A percentile compares a stretch with the other conserved stretches of the same genome.
Evolutionary conservation across 2,329 filamentous ascomycete genomes (phyloP).

Genomic region (Alternaria alternata): DNA sequence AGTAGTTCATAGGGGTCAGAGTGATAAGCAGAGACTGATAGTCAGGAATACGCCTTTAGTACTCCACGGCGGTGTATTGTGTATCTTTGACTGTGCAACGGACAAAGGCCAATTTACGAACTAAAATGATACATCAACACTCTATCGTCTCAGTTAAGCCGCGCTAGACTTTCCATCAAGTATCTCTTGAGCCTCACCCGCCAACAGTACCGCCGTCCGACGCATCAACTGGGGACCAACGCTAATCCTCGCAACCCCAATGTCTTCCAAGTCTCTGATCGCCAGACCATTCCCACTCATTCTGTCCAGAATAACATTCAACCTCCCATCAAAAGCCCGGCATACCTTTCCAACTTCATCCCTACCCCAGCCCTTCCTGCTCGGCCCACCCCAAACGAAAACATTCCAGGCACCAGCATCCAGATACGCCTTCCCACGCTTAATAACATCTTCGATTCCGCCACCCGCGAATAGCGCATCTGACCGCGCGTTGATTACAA

Average conservation of each 20-base stretch:
- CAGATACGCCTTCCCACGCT: not conserved
- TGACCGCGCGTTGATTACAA: not conserved
- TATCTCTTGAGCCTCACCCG: conserved; percentile 30
- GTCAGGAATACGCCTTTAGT: not conserved
- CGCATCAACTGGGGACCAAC: conserved; percentile 43
- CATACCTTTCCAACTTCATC: conserved; percentile 33
- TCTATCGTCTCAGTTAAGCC: not conserved
- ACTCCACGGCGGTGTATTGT: not conserved
- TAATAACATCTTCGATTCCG: not conserved
- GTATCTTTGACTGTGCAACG: not conserved
- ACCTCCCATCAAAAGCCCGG: conserved; percentile 32
- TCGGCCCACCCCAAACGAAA: conserved; percentile 66
- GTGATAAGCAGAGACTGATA: not conserved
- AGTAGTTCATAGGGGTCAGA: not conserved
- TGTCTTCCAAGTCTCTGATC: conserved; percentile 35
- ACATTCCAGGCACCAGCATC: conserved; percentile 64
- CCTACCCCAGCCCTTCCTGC: conserved; percentile 43
- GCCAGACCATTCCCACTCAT: conserved; percentile 28
- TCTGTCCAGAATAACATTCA: conserved; percentile 40
- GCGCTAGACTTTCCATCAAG: conserved; percentile 20
- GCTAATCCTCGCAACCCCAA: conserved; percentile 45
- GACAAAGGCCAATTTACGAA: not conserved
- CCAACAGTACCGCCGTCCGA: conserved; percentile 20
- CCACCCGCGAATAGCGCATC: not conserved
- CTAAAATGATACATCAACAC: not conserved